Percentiles rank a stretch among this genome's conserved stretches.
Evolutionary conservation across 345 rosid genomes (phyloP).

Genomic region (Gossypium thurberi): DNA sequence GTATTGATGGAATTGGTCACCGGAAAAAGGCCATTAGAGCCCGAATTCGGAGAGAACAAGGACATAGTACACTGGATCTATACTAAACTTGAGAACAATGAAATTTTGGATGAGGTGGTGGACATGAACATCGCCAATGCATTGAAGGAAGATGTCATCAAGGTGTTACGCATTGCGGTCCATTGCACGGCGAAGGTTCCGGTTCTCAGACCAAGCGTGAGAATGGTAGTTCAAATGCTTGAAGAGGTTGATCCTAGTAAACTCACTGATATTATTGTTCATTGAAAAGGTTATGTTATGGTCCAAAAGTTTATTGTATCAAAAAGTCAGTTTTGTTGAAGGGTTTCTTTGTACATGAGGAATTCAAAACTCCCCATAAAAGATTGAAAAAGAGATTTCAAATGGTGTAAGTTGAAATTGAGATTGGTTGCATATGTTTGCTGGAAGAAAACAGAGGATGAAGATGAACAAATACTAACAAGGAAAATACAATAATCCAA

Average conservation of each 20-base stretch:
- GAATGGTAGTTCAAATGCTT: slow-evolving; percentile 30
- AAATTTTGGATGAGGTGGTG: slow-evolving; percentile 33
- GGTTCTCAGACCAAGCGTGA: slow-evolving; percentile 61
- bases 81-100: slow-evolving; percentile 31
- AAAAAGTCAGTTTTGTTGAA: no score
- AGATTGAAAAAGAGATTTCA: no score
- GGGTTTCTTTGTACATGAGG: not conserved
- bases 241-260: not conserved
- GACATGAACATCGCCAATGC: slow-evolving; percentile 38
- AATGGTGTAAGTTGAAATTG: no score
- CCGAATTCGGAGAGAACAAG: slow-evolving; percentile 53
- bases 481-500: no score
- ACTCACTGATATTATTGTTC: not conserved
- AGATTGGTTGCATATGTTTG: no score
- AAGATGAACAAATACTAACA: no score
- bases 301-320: no score
- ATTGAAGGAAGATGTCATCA: slow-evolving; percentile 43
- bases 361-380: not conserved
- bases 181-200: slow-evolving; percentile 58
- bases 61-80: slow-evolving; percentile 63
- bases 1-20: slow-evolving; percentile 85
- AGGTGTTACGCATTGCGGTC: slow-evolving; percentile 51
- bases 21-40: slow-evolving; percentile 57
- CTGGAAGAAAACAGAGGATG: no score
- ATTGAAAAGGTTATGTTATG: not conserved